Percentiles rank a stretch among this genome's conserved stretches.
phyloP scores from a whole-genome alignment of 1,139 yeast species.

The Williopsis jadinii region DNA sequence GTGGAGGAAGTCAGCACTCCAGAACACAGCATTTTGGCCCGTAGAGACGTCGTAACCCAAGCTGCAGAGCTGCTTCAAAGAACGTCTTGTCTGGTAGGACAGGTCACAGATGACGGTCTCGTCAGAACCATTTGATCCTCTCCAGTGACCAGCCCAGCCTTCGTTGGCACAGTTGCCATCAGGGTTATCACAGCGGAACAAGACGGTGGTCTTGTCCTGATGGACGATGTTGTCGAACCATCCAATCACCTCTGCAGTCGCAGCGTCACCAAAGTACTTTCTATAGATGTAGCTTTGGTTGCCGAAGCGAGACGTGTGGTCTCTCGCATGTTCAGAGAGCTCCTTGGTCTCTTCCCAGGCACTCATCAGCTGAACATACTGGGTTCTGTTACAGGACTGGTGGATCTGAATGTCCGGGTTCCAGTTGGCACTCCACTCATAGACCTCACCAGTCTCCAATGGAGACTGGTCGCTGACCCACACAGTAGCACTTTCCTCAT shows the following conservation, averaged over 20 bases:
- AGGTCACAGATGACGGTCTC: conserved; percentile 30
- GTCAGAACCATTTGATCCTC: conserved; percentile 27
- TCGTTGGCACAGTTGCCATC: conserved; percentile 29
- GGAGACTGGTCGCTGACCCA: conserved; percentile 4
- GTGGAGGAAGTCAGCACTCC: conserved; percentile 26
- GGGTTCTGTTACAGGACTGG: conserved; percentile 15
- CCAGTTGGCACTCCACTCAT: conserved; percentile 15
- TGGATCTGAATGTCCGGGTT: conserved; percentile 16
- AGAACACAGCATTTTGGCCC: conserved; percentile 17
- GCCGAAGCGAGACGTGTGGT: conserved; percentile 23
- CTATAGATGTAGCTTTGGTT: conserved; percentile 22
- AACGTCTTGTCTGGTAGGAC: conserved; percentile 22
- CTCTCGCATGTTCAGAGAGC: conserved; percentile 23
- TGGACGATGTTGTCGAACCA: conserved; percentile 24
- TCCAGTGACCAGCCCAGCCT: conserved; percentile 34
- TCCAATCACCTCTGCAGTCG: conserved; percentile 31
- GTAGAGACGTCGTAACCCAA: conserved; percentile 20
- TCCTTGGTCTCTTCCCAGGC: conserved; percentile 22
- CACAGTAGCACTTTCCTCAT: conserved; percentile 5
- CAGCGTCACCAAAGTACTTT: conserved; percentile 29
- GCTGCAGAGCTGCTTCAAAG: conserved; percentile 22
- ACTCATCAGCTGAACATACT: conserved; percentile 10
- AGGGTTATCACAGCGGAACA: conserved; percentile 31
- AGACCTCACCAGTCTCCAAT: conserved; percentile 6
- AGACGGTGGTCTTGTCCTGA: conserved; percentile 25